Evolutionary conservation across 2,329 filamentous ascomycete genomes (phyloP), one percentile per base, ranked within the genome.

Genomic region (Tolypocladium ophioglossoides): DNA sequence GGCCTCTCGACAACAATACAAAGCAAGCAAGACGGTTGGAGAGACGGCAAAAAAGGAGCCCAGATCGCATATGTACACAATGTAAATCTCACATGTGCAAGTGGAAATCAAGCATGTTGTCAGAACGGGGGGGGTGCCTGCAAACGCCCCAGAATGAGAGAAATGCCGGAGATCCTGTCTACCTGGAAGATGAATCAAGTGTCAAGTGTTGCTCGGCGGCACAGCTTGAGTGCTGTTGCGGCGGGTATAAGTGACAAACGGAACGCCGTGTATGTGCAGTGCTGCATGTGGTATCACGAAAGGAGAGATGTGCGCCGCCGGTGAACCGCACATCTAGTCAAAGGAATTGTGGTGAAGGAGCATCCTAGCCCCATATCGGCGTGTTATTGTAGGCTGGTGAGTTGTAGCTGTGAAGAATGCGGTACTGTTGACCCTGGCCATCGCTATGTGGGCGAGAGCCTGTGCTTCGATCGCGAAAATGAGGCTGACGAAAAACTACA

Each of bases 361-460:
- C 24, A n/a, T 37, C 18, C 20, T 54, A 79, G n/a, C 76, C 73
- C 78, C 78, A 81, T n/a, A 82, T 79, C 0, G 78, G 79, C 3
- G 70, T 74, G 38, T 76, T 72, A 32, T 72, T 72, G 60, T 83
- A 82, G 7, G 79, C 77, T 6, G 79, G 78, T 4, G 79, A 79
- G 61, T 81, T 79, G 60, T 82, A 81, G 65, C 78, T 82, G 65
- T 82, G 79, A 10, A 82, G 67, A 12, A 82, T 70, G 1, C 78
- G 75, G 56, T 77, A 82, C 10, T 75, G 77, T 16, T 53, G 52
- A 16, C 47, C 49, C 9, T 53, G 30, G 11, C 39, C n/a, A 35
- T 55, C 57, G 38, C 53, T 16, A 34, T 63, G 27, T 18, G 57
- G 62, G 49, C 63, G 55, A 20, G 64, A 64, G 38, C 67, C 69